Conservation (phyloP, 1,284 basidiomycete genomes). For the Trichosporon asahii region DNA sequence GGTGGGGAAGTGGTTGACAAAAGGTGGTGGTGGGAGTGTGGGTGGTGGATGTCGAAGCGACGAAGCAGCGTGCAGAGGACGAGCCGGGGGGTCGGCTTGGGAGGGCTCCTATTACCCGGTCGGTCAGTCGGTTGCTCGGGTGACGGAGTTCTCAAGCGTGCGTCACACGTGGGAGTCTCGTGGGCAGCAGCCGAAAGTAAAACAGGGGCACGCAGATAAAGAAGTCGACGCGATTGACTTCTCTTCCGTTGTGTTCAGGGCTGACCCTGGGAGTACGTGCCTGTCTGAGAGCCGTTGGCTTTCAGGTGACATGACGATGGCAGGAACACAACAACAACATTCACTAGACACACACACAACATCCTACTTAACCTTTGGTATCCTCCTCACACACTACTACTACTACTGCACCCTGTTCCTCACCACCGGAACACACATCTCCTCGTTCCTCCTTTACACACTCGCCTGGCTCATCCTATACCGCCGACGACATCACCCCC, state of each 20-base stretch:
- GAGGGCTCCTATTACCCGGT: conserved; percentile 1
- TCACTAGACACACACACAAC: background rate
- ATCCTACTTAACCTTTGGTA: background rate
- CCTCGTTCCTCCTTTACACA: background rate
- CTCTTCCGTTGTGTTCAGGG: background rate
- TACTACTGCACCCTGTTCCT: background rate
- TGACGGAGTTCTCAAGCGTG: background rate
- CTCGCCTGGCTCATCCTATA: background rate
- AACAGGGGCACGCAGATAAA: background rate
- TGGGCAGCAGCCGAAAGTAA: background rate
- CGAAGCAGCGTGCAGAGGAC: background rate
- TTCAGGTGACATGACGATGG: conserved; percentile 1
- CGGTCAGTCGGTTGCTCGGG: background rate
- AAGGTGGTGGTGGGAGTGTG: background rate
- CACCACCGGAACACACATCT: background rate
- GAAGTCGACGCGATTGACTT: background rate
- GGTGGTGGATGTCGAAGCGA: conserved; percentile 7
- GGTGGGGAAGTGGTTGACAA: background rate
- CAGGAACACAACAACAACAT: conserved; percentile 11
- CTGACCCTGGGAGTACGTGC: background rate
- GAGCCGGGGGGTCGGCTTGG: background rate
- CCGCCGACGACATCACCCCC: background rate
- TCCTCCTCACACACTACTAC: too few relatives aligned
- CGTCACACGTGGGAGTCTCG: background rate
- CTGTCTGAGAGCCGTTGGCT: background rate